Conservation (phyloP, 108 stramenopile species). For the Skeletonema grethae region DNA sequence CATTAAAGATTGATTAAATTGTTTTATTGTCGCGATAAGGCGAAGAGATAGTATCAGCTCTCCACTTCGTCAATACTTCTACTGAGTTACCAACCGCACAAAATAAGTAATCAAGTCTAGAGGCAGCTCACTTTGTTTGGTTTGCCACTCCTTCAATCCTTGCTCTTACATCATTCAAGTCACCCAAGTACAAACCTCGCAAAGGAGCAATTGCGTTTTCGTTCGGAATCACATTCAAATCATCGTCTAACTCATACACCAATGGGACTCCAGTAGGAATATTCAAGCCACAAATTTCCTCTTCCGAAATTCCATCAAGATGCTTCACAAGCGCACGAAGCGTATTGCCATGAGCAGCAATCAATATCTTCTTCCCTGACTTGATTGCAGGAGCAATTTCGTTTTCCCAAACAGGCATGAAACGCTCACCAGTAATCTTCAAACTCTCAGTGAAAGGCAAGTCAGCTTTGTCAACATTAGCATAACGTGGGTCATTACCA, state of each 20-base stretch:
- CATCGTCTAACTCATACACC: slow-evolving; percentile 92
- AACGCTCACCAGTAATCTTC: slow-evolving; percentile 91
- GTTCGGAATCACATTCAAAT: slow-evolving; percentile 89
- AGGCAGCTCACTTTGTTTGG: slow-evolving; percentile 84
- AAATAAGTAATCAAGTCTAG: background rate
- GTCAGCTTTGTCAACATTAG: slow-evolving; percentile 62
- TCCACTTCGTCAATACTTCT: background rate
- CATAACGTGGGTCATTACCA: slow-evolving; percentile 88
- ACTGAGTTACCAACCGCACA: background rate
- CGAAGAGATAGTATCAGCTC: background rate
- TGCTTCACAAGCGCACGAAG: slow-evolving; percentile 98
- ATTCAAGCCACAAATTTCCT: slow-evolving; percentile 93
- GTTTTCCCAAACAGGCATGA: slow-evolving; percentile 92
- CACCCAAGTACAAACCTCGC: slow-evolving; percentile 87
- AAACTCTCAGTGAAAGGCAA: slow-evolving; percentile 88
- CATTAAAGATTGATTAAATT: no score
- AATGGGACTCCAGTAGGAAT: slow-evolving; percentile 98
- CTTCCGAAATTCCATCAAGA: slow-evolving; percentile 94
- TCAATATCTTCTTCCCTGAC: slow-evolving; percentile 92
- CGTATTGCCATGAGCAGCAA: slow-evolving; percentile 99
- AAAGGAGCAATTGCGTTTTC: slow-evolving; percentile 87
- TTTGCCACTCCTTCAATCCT: slow-evolving; percentile 91
- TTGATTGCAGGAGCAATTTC: slow-evolving; percentile 89
- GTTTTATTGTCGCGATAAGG: no score
- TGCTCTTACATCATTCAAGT: slow-evolving; percentile 80